A percentile compares a stretch with the other conserved stretches of the same genome.
Evolutionary conservation across 108 stramenopile genomes (phyloP).

Genomic region (Cylindrotheca closterium): DNA sequence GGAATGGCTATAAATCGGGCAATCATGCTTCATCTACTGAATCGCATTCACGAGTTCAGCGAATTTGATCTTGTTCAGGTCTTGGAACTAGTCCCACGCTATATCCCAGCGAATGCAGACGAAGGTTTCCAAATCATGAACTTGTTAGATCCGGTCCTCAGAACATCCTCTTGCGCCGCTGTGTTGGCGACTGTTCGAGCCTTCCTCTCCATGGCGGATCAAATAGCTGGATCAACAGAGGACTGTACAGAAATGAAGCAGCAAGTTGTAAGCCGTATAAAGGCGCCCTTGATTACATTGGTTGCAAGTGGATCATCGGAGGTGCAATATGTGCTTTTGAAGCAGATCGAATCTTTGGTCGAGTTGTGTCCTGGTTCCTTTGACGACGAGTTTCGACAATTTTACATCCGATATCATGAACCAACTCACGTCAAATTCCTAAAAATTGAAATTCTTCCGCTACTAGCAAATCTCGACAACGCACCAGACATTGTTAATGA

Average conservation of each 20-base stretch:
- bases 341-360: constrained; percentile 92
- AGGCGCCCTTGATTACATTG: constrained; percentile 95
- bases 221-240: constrained; percentile 55
- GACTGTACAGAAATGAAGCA: constrained; percentile 64
- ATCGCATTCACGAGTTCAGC: constrained; percentile 95
- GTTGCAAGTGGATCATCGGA: constrained; percentile 88
- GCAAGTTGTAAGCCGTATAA: constrained; percentile 91
- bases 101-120: constrained; percentile 90
- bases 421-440: constrained; percentile 94
- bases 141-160: constrained; percentile 95
- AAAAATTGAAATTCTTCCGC: constrained; percentile 89
- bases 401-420: constrained; percentile 95
- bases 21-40: constrained; percentile 94
- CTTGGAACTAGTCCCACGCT: constrained; percentile 92
- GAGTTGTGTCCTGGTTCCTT: constrained; percentile 93
- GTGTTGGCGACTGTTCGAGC: constrained; percentile 94
- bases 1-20: constrained; percentile 96
- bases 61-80: constrained; percentile 96
- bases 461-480: constrained; percentile 85
- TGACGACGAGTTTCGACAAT: constrained; percentile 96
- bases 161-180: constrained; percentile 91
- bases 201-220: constrained; percentile 91
- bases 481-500: constrained; percentile 95
- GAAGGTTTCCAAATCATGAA: constrained; percentile 99
- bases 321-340: constrained; percentile 83